Base-by-base conservation (phyloP, 2,329 filamentous ascomycete genomes). In the Macrophomina phaseolina region DNA sequence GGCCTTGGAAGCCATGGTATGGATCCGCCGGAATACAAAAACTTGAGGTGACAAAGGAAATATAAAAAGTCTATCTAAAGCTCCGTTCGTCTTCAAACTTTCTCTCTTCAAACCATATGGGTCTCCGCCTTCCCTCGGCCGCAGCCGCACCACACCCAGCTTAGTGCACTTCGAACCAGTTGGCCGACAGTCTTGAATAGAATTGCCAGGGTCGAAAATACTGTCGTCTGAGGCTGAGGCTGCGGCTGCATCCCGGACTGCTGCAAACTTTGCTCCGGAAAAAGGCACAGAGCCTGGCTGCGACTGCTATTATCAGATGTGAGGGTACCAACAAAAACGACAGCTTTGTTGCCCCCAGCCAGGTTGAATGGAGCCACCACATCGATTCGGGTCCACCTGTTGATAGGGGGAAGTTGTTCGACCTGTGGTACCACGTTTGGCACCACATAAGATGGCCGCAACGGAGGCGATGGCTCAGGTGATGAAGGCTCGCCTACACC, bases 341-440 rank as follows among this genome's bases (percentile, higher is more conserved):
- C 42, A 14, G 42, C 42, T 5, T 18, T 62, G 11, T 49, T 49
- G 0, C 58, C 58, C 38, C 42, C 42, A 28, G 58, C 58, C 30
- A 62, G 45, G 9, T 42, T 30, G 7, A 49, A 49, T 18, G 58
- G 42, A 9, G 30, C n/a, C 30, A 62, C 58, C 30, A 62, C 58
- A 12, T 62, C 58, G 30, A 49, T 12, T 11, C 58, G 45, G n/a
- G 58, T 62, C 58, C 58, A 62, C 30, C 38, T 28, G 45, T 38
- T 14, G 14, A 49, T 4, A 3, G 58, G 45, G 32, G 42, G 32
- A 30, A 49, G 32, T 7, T n/a, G 12, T 12, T 49, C 40, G 28
- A 46, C 9, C 16, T 40, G 16, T n/a, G 40, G 56, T 3, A 61
- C 28, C 40, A 34, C 28, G 28, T 23, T 34, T 16, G 28, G 34